phyloP scores from a whole-genome alignment of 768 basidiomycete genomes.

The Candolleomyces efflorescens region DNA sequence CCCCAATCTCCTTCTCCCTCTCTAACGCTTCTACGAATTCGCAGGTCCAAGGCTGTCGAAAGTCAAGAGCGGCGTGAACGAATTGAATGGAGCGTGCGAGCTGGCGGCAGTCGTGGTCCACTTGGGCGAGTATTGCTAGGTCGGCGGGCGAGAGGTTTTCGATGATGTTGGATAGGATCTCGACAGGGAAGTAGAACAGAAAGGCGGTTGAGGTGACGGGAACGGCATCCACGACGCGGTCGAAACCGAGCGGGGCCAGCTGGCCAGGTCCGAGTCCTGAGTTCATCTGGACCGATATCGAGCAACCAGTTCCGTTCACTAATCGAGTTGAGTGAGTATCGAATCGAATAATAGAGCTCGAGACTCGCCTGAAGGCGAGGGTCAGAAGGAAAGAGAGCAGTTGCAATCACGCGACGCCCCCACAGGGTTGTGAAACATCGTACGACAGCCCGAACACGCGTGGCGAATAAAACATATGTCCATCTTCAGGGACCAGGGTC shows the following conservation, averaged over 20 bases:
- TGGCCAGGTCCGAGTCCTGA: not conserved
- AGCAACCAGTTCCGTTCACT: no score
- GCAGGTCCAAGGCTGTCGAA: not conserved
- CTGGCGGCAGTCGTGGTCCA: slow-evolving; percentile 5
- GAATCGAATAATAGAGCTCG: no score
- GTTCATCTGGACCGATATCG: not conserved
- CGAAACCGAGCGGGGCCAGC: not conserved
- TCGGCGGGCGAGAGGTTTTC: not conserved
- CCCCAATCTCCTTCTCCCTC: not conserved
- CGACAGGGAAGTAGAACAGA: slow-evolving; percentile 2
- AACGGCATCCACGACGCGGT: not conserved
- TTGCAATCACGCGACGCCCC: no score
- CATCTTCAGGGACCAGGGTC: no score
- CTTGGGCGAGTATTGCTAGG: slow-evolving; percentile 1
- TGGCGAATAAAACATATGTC: no score
- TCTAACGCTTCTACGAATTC: not conserved
- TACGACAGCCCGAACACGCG: no score
- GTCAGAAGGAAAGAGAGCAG: no score
- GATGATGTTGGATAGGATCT: not conserved
- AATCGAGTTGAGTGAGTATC: no score
- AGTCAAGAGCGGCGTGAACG: not conserved
- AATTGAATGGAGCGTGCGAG: slow-evolving; percentile 4
- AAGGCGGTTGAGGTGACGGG: not conserved
- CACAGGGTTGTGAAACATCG: no score
- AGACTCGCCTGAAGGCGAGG: no score